A percentile compares a stretch with the other conserved stretches of the same genome.
Evolutionary conservation across 306 rosid species (phyloP).

Genomic region (Pueraria montana): DNA sequence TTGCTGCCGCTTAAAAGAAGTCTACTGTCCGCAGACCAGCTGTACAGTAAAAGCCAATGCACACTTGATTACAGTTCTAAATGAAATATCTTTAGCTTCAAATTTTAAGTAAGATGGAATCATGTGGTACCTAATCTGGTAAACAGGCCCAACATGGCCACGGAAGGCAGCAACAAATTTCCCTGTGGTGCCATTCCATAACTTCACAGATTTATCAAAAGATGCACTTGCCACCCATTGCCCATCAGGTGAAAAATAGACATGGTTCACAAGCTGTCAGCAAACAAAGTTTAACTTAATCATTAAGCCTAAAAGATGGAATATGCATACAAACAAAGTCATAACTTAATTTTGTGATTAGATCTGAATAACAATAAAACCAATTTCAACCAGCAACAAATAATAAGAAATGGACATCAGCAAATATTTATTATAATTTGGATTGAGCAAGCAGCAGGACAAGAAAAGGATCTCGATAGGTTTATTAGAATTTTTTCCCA

Average conservation of each 20-base stretch:
- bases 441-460: conserved; percentile 30
- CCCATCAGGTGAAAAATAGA: conserved; percentile 96
- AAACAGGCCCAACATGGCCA: conserved; percentile 94
- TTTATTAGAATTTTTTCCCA: conserved; percentile 35
- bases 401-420: not conserved
- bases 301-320: conserved; percentile 35
- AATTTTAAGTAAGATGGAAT: conserved; percentile 36
- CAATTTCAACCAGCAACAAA: conserved; percentile 11
- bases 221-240: conserved; percentile 99
- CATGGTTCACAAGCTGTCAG: conserved; percentile 89
- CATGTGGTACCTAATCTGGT: conserved; percentile 80
- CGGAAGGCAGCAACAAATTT: conserved; percentile 83
- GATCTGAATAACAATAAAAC: conserved; percentile 18
- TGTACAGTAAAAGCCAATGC: conserved; percentile 51
- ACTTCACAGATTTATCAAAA: conserved; percentile 92
- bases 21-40: conserved; percentile 99
- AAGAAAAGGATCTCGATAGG: conserved; percentile 19
- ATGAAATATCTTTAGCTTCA: not conserved
- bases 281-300: conserved; percentile 35
- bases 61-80: conserved; percentile 42
- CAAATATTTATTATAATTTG: conserved; percentile 7
- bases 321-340: not conserved
- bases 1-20: conserved; percentile 92
- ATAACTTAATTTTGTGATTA: conserved; percentile 14
- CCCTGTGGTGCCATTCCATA: conserved; percentile 92